phyloP scores from a whole-genome alignment of 345 rosid genomes.

The Eucalyptus cloeziana region DNA sequence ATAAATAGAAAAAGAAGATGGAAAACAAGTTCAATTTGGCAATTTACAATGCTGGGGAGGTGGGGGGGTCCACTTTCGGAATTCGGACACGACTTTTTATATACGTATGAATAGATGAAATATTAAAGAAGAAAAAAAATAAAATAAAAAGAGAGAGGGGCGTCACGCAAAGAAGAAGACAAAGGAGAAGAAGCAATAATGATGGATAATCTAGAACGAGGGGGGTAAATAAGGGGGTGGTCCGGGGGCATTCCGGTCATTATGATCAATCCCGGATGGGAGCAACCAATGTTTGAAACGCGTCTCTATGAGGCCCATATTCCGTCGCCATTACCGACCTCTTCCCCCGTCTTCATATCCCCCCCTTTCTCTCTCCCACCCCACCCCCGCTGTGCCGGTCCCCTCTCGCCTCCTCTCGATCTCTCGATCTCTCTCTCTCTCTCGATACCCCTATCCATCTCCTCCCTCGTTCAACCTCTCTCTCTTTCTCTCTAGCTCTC shows the following conservation, averaged over 20 bases:
- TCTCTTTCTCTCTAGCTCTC: neutral
- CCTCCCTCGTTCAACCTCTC: neutral
- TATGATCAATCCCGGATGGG: neutral
- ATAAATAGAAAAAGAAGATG: neutral
- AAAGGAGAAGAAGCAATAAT: neutral
- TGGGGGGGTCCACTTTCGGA: neutral
- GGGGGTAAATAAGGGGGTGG: neutral
- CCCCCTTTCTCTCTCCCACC: neutral
- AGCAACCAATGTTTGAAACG: conserved; percentile 53
- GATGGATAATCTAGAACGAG: neutral
- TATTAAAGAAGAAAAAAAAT: neutral
- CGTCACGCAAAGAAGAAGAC: neutral
- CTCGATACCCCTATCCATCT: neutral
- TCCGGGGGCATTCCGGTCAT: neutral
- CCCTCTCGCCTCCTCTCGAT: neutral
- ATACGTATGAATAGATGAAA: too few species aligned
- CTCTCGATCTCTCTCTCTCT: neutral
- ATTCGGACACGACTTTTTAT: neutral
- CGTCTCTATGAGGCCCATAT: conserved; percentile 84
- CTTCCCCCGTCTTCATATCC: conserved; percentile 1
- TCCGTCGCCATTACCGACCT: conserved; percentile 56
- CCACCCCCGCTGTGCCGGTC: conserved; percentile 10
- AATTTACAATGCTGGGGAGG: neutral
- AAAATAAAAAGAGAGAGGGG: neutral
- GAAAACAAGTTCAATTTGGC: neutral